phyloP scores from a whole-genome alignment of 129 eudicot species.

The Dittrichia graveolens region DNA sequence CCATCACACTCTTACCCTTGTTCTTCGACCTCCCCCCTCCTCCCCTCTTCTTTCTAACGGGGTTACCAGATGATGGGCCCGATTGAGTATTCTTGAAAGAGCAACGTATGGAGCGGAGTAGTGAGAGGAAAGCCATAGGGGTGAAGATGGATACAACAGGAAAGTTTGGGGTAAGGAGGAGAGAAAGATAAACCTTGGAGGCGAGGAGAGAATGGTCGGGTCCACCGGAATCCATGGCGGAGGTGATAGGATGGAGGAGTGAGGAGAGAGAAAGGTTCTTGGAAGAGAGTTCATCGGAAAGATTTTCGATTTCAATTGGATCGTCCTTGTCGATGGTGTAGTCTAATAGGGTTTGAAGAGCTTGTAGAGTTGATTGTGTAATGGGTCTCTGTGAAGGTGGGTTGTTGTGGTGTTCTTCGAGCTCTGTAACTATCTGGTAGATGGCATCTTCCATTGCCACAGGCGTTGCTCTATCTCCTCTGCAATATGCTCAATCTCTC shows the following conservation, averaged over 20 bases:
- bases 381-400: slow-evolving; percentile 48
- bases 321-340: slow-evolving; percentile 48
- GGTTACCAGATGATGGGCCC: slow-evolving; percentile 21
- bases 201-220: slow-evolving; percentile 52
- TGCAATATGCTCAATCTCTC: not conserved
- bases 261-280: slow-evolving; percentile 48
- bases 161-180: slow-evolving; percentile 64
- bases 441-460: slow-evolving; percentile 60
- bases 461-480: not conserved
- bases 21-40: slow-evolving; percentile 26
- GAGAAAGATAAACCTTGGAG: slow-evolving; percentile 67
- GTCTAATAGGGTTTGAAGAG: slow-evolving; percentile 60
- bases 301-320: slow-evolving; percentile 48
- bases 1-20: slow-evolving; percentile 27
- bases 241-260: slow-evolving; percentile 48
- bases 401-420: slow-evolving; percentile 41
- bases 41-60: slow-evolving; percentile 38
- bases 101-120: slow-evolving; percentile 62
- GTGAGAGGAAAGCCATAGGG: slow-evolving; percentile 69
- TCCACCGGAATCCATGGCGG: slow-evolving; percentile 67
- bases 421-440: slow-evolving; percentile 51
- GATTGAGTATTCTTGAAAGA: slow-evolving; percentile 43
- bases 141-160: slow-evolving; percentile 82
- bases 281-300: slow-evolving; percentile 56
- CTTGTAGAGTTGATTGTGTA: slow-evolving; percentile 49